These are phyloP conservation scores for Teunomyces pallodes DNA, from an alignment of 805 yeast species.

Conservation along the genomic window DNA sequence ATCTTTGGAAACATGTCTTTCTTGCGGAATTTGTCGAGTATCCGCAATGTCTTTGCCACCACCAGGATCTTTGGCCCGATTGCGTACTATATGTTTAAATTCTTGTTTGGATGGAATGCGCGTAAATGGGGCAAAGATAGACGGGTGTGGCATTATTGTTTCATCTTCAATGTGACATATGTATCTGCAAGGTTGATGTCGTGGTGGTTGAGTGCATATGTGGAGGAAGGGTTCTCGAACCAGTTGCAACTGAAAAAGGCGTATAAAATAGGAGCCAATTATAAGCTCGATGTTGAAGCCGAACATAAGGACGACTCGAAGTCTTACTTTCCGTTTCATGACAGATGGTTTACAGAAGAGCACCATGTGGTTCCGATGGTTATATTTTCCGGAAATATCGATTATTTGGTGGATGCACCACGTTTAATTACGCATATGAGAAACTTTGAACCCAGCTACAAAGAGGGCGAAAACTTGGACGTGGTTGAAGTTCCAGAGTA, in stretches of 20 bases:
- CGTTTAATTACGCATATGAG: conserved; percentile 63
- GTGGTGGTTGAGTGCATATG: conserved; percentile 74
- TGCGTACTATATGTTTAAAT: conserved; percentile 83
- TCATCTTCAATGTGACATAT: conserved; percentile 81
- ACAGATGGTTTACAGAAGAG: conserved; percentile 50
- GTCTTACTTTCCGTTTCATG: conserved; percentile 50
- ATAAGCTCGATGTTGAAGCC: conserved; percentile 9
- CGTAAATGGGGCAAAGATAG: conserved; percentile 62
- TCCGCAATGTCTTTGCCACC: conserved; percentile 47
- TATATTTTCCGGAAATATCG: conserved; percentile 69
- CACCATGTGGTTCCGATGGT: conserved; percentile 51
- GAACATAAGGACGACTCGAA: conserved; percentile 50
- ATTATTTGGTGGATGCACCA: conserved; percentile 74
- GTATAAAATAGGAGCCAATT: conserved; percentile 15
- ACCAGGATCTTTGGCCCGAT: conserved; percentile 51
- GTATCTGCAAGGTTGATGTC: conserved; percentile 79
- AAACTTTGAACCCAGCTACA: conserved; percentile 50
- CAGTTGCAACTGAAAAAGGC: conserved; percentile 33
- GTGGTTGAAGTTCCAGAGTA: conserved; percentile 55
- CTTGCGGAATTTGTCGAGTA: conserved; percentile 66
- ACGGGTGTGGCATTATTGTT: conserved; percentile 65
- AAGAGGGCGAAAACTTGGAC: conserved; percentile 33
- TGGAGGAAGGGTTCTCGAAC: conserved; percentile 39
- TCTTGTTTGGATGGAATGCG: conserved; percentile 85
- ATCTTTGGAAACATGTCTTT: conserved; percentile 79